Evolutionary conservation across 768 basidiomycete species (phyloP).

Genomic region (Cyclocybe aegerita): DNA sequence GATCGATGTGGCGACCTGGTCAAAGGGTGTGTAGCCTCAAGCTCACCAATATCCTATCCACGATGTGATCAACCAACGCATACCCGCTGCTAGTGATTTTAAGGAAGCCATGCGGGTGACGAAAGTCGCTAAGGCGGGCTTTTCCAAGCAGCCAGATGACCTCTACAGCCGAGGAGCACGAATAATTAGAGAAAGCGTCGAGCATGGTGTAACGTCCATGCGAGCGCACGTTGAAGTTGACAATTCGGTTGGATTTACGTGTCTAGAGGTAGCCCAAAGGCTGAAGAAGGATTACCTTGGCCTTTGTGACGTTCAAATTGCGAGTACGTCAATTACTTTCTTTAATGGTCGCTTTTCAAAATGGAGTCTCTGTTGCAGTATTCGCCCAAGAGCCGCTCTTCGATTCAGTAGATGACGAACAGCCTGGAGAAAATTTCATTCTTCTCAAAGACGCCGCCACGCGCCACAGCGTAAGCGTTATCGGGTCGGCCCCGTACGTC

Average conservation of each 20-base stretch:
- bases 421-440: constrained; percentile 43
- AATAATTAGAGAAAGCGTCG: constrained; percentile 56
- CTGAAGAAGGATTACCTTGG: constrained; percentile 44
- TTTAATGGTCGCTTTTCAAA: neutral
- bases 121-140: constrained; percentile 47
- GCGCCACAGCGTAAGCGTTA: constrained; percentile 41
- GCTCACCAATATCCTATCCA: constrained; percentile 1
- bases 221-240: constrained; percentile 72
- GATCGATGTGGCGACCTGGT: constrained; percentile 50
- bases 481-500: constrained; percentile 69
- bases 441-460: constrained; percentile 44
- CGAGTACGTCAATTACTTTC: constrained; percentile 35
- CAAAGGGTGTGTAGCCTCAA: constrained; percentile 42
- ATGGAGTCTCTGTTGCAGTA: constrained; percentile 29
- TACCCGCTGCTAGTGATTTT: constrained; percentile 41
- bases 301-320: constrained; percentile 57
- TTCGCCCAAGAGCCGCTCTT: constrained; percentile 66
- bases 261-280: constrained; percentile 50
- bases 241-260: constrained; percentile 47
- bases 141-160: constrained; percentile 41
- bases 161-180: constrained; percentile 51
- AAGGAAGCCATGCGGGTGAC: constrained; percentile 55
- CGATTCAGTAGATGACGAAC: constrained; percentile 25
- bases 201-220: constrained; percentile 63
- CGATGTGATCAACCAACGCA: constrained; percentile 2